Conservation (phyloP, 2,329 filamentous ascomycete genomes). For the Thielaviopsis ethacetica region DNA sequence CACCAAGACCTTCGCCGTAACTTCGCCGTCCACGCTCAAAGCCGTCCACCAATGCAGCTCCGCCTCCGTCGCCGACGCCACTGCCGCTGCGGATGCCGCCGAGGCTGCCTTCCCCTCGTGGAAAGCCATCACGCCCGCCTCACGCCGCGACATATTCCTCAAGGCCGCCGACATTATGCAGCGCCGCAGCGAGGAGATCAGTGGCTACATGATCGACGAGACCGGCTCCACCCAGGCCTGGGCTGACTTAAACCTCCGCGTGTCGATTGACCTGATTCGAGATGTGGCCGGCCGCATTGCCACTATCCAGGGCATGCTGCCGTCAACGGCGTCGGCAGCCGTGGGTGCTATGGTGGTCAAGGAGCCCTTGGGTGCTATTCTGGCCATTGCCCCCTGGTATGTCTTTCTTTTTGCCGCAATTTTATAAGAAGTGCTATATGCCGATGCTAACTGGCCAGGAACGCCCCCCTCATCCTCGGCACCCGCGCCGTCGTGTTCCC, state of each 20-base stretch:
- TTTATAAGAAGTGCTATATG: neutral
- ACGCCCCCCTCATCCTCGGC: constrained; percentile 39
- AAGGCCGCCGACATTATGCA: constrained; percentile 51
- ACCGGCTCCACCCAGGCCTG: constrained; percentile 25
- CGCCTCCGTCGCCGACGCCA: constrained; percentile 38
- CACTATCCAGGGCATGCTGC: constrained; percentile 23
- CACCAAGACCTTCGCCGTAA: constrained; percentile 35
- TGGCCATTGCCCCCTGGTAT: constrained; percentile 71
- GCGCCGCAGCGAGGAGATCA: constrained; percentile 41
- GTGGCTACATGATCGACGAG: constrained; percentile 38
- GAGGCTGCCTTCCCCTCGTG: constrained; percentile 53
- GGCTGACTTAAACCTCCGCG: constrained; percentile 24
- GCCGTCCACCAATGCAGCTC: constrained; percentile 39
- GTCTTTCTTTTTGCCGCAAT: constrained; percentile 11
- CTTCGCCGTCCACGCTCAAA: constrained; percentile 35
- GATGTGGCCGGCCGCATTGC: constrained; percentile 28
- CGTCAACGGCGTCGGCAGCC: constrained; percentile 18
- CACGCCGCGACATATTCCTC: constrained; percentile 53
- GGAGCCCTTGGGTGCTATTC: constrained; percentile 64
- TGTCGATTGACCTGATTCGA: constrained; percentile 23
- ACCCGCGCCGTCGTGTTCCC: constrained; percentile 41
- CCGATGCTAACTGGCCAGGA: constrained; percentile 23
- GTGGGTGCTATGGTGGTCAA: constrained; percentile 46
- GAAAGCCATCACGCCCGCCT: constrained; percentile 41
- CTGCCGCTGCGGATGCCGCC: constrained; percentile 36